Base-by-base conservation (phyloP, 2,329 filamentous ascomycete species). In the Diaporthe sp. region DNA sequence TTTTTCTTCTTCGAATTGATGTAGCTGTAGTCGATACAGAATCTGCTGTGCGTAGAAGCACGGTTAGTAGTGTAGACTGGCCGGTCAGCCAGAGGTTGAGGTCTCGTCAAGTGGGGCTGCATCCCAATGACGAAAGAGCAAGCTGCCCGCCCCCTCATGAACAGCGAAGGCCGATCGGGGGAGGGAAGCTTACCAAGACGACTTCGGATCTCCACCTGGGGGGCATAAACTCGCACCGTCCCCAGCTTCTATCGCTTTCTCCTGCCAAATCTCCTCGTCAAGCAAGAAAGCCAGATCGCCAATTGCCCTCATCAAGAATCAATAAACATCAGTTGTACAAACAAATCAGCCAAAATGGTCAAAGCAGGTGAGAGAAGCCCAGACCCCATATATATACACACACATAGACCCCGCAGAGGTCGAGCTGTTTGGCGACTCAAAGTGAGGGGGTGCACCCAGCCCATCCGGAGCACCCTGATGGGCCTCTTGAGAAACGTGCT, bases 291-390 rank as follows among this genome's bases (percentile, higher is more conserved):
- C 58, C 37, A 65, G 34, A 75, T 75, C 74, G 67, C 31, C 58
- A 63, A 72, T 51, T 72, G 28, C 37, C 39, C 47, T 75, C 77
- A 77, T 76, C 77, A 76, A 72, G 58, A 80, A 80, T 77, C 74
- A 78, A 25, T 15, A 25, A 47, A 44, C 81, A 80, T 75, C 83
- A 81, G 81, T 61, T 60, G 49, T 71, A 76, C 72, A 77, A 82
- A 80, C 83, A 86, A 88, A 47, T 81, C 88, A 88, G 88, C 88
- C 94, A 98, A 92, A 92, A 98, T 98, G 96, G 96, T 98, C 90
- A 98, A 98, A 92, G 96, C 96, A 89, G 95, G 95, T 98, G 92
- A 84, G 94, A 91, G 78, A 25, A 68, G 57, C 39, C 70, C 71
- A 68, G 55, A 58, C 57, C 51, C 58, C 60, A 65, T 51, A 76